Evolutionary conservation across 306 rosid genomes (phyloP), one percentile per base, ranked within the genome.

Genomic region (Clitoria ternatea): DNA sequence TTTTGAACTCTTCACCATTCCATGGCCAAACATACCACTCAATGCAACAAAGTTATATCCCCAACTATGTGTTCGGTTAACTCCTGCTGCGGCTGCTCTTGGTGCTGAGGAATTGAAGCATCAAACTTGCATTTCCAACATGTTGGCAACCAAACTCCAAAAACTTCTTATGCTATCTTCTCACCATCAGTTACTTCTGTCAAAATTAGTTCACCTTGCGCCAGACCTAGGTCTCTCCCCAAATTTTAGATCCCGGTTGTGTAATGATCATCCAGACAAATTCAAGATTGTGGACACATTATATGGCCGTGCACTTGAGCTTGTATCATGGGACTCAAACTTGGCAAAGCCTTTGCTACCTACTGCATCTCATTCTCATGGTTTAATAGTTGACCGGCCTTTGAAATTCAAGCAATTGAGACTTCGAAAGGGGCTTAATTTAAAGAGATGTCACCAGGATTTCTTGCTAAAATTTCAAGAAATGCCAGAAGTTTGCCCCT

Each of bases 271-370:
- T 68, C 90, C 94, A 2, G 85, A 90, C 29, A 90, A 87, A 67
- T 90, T 93, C 83, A 90, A 80, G 81, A 88, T 81, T 15, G 77
- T 93, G 55, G 86, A 88, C 63, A 88, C 98, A 57, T 87, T 97
- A 10, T 90, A 88, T 75, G 98, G 98, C 15, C 82, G 88, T 66
- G 97, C 98, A n/a, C 88, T 93, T 70, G 96, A 93, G 83, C 98
- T 93, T 78, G 96, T 88, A 54, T 68, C 82, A 0, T 88, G 96
- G 92, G 94, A 88, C 68, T 33, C 63, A 10, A 60, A 79, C 79
- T 80, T 93, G 81, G 89, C 90, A 32, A 89, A 73, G 73, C 82
- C 90, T 36, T 69, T 88, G 66, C 87, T 84, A 0, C 57, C 83
- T 55, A 85, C 60, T 35, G 55, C 78, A 64, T 62, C 69, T 59